phyloP scores from a whole-genome alignment of 371 early-diverging fungal species.

The Apophysomyces elegans region DNA sequence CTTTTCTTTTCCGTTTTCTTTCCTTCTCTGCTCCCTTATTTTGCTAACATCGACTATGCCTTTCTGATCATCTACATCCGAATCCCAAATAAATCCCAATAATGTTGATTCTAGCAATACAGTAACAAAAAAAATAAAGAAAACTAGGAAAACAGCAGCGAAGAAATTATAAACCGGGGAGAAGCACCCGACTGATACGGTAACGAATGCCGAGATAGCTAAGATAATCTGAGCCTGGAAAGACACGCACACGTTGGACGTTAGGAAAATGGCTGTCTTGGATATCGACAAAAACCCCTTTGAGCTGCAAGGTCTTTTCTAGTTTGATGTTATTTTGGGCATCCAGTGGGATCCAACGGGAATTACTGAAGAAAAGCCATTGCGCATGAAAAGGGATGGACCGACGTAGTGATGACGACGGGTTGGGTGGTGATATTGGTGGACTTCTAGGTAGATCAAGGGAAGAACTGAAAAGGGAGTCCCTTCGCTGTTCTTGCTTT shows the following conservation, averaged over 20 bases:
- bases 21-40: too few species aligned
- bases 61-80: too few species aligned
- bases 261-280: conserved; percentile 32
- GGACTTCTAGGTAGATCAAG: too few species aligned
- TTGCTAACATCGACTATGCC: too few species aligned
- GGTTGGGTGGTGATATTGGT: too few species aligned
- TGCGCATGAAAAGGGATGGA: conserved; percentile 22
- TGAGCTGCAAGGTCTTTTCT: conserved; percentile 26
- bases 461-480: too few species aligned
- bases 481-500: too few species aligned
- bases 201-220: conserved; percentile 33
- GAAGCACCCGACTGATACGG: conserved; percentile 27
- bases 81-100: too few species aligned
- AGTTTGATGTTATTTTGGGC: conserved; percentile 23
- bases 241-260: conserved; percentile 26
- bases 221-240: conserved; percentile 30
- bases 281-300: conserved; percentile 29
- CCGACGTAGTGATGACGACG: neutral
- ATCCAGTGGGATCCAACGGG: conserved; percentile 31
- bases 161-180: conserved; percentile 18
- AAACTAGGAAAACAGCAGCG: neutral
- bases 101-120: neutral
- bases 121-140: neutral
- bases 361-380: conserved; percentile 31
- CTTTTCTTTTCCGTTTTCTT: too few species aligned